phyloP scores from a whole-genome alignment of 2,329 filamentous ascomycete genomes.

The Xylariaceae sp. region DNA sequence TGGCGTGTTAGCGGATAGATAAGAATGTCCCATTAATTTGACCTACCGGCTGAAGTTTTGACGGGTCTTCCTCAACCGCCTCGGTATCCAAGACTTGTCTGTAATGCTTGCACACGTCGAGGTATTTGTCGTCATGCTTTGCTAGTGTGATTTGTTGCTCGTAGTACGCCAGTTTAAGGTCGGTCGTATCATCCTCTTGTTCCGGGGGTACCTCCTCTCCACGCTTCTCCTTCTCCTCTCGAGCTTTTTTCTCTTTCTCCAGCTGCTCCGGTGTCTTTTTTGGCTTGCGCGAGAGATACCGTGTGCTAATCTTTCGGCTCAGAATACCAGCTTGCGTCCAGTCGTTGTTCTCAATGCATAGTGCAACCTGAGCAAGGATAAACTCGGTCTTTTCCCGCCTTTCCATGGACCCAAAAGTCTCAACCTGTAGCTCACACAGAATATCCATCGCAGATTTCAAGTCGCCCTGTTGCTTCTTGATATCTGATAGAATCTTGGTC shows the following conservation, averaged over 20 bases:
- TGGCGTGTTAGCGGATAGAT: conserved; percentile 23
- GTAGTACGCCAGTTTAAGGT: conserved; percentile 94
- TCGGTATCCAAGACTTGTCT: conserved; percentile 95
- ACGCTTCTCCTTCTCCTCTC: conserved; percentile 82
- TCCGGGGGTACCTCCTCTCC: conserved; percentile 80
- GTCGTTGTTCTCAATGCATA: conserved; percentile 94
- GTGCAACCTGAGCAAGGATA: conserved; percentile 89
- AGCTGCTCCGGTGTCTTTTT: conserved; percentile 90
- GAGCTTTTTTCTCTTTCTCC: conserved; percentile 87
- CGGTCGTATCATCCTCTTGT: conserved; percentile 87
- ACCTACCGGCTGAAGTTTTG: conserved; percentile 82
- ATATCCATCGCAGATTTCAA: conserved; percentile 89
- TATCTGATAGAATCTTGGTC: conserved; percentile 92
- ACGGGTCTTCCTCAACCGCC: conserved; percentile 86
- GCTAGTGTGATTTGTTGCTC: conserved; percentile 95
- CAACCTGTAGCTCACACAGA: conserved; percentile 95
- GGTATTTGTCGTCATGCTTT: conserved; percentile 96
- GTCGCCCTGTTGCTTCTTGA: conserved; percentile 96
- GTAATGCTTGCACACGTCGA: conserved; percentile 98
- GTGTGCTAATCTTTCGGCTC: conserved; percentile 94
- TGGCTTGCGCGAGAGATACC: conserved; percentile 86
- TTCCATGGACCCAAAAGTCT: conserved; percentile 98
- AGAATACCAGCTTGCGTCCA: conserved; percentile 96
- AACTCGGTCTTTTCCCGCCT: conserved; percentile 98
- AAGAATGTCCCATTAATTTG: conserved; percentile 18